Conservation (phyloP, 2,329 filamentous ascomycete genomes). For the Fusarium hainanense region DNA sequence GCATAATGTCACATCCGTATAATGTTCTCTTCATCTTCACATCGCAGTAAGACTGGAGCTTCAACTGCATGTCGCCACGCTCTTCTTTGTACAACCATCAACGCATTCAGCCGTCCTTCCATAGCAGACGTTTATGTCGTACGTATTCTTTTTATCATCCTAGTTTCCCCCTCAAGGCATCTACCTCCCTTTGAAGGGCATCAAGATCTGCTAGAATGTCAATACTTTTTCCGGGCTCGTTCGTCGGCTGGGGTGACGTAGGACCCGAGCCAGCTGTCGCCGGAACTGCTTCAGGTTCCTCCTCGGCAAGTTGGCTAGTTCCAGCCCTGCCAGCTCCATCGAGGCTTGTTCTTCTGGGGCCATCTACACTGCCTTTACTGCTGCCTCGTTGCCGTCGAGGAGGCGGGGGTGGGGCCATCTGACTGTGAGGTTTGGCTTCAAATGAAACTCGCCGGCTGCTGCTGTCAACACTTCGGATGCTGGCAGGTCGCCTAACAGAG, state of each 20-base stretch:
- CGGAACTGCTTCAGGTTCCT: slow-evolving; percentile 19
- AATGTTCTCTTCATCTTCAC: slow-evolving; percentile 18
- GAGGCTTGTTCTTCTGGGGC: slow-evolving; percentile 49
- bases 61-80: slow-evolving; percentile 15
- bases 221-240: slow-evolving; percentile 51
- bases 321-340: slow-evolving; percentile 44
- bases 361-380: slow-evolving; percentile 58
- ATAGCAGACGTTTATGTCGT: background rate
- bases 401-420: slow-evolving; percentile 56
- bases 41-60: slow-evolving; percentile 10
- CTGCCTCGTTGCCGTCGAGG: slow-evolving; percentile 63
- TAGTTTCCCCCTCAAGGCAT: slow-evolving; percentile 64
- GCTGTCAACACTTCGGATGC: slow-evolving; percentile 56
- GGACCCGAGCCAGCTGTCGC: slow-evolving; percentile 20
- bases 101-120: slow-evolving; percentile 10
- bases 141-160: slow-evolving; percentile 30
- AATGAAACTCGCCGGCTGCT: slow-evolving; percentile 45
- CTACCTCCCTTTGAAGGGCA: slow-evolving; percentile 79
- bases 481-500: slow-evolving; percentile 59
- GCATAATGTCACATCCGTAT: slow-evolving; percentile 25
- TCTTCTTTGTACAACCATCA: slow-evolving; percentile 25
- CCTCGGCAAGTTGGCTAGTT: slow-evolving; percentile 32
- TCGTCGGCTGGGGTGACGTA: slow-evolving; percentile 32
- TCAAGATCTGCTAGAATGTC: slow-evolving; percentile 79
- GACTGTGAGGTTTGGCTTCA: slow-evolving; percentile 47